Evolutionary conservation across 768 basidiomycete genomes (phyloP).

Genomic region (Antrodiella citrinella): DNA sequence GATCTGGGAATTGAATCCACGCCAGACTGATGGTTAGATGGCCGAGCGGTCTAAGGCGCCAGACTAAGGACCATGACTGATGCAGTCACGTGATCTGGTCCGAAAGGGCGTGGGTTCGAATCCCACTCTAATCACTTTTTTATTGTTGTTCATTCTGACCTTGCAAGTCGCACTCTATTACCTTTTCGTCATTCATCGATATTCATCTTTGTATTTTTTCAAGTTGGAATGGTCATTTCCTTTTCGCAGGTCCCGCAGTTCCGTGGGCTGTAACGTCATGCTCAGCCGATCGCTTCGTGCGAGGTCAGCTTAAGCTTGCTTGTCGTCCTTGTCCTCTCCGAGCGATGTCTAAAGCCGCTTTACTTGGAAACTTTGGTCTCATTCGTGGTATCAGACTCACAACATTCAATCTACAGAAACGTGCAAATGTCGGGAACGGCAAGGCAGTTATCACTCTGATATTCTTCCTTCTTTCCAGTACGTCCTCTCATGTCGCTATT

Average conservation of each 20-base stretch:
- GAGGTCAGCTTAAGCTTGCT: no score
- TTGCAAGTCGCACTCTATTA: no score
- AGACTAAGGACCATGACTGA: slow-evolving; percentile 79
- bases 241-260: no score
- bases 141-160: no score
- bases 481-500: slow-evolving; percentile 1
- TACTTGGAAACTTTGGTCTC: background rate
- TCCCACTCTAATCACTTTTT: slow-evolving; percentile 36
- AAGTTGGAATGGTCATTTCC: no score
- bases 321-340: background rate
- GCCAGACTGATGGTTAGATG: slow-evolving; percentile 60
- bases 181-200: no score
- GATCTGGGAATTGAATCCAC: no score
- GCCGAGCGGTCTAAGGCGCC: slow-evolving; percentile 89
- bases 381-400: background rate
- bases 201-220: no score
- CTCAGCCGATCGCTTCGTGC: no score
- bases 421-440: slow-evolving; percentile 13
- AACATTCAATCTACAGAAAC: background rate
- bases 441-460: slow-evolving; percentile 18
- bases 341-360: background rate
- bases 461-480: slow-evolving; percentile 22
- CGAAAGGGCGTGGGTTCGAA: slow-evolving; percentile 43
- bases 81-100: no score
- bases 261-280: no score